Conservation (phyloP, 768 basidiomycete genomes). For the Pleurotus ostreatus region DNA sequence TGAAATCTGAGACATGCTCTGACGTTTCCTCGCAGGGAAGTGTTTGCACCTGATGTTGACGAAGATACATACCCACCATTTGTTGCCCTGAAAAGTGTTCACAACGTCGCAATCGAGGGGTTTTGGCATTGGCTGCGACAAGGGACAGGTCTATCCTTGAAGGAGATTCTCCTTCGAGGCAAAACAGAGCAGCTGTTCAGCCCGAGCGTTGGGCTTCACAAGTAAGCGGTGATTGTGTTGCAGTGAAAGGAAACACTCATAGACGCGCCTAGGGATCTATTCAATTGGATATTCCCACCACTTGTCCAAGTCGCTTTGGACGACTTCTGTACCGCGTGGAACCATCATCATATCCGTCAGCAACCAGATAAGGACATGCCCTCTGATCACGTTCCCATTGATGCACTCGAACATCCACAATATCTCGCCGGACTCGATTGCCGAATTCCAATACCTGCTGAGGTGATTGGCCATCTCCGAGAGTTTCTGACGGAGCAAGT, state of each 20-base stretch:
- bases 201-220: slow-evolving; percentile 13
- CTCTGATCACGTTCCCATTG: slow-evolving; percentile 23
- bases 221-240: slow-evolving; percentile 9
- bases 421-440: too few relatives aligned
- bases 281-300: slow-evolving; percentile 29
- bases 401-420: slow-evolving; percentile 16
- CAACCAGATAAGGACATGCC: slow-evolving; percentile 20
- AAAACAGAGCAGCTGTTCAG: slow-evolving; percentile 17
- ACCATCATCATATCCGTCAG: slow-evolving; percentile 20
- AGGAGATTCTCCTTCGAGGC: slow-evolving; percentile 16
- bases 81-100: slow-evolving; percentile 20
- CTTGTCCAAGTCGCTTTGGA: slow-evolving; percentile 24
- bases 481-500: too few relatives aligned
- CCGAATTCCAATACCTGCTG: too few relatives aligned
- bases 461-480: too few relatives aligned
- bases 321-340: slow-evolving; percentile 24
- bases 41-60: slow-evolving; percentile 20
- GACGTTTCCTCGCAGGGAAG: slow-evolving; percentile 8
- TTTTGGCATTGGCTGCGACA: slow-evolving; percentile 25
- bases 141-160: slow-evolving; percentile 11
- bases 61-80: slow-evolving; percentile 12
- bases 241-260: neutral
- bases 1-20: neutral
- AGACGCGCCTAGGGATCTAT: slow-evolving; percentile 18
- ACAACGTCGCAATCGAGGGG: slow-evolving; percentile 26